Conservation (phyloP, 768 basidiomycete genomes). For the Strobilomyces dryophilus region DNA sequence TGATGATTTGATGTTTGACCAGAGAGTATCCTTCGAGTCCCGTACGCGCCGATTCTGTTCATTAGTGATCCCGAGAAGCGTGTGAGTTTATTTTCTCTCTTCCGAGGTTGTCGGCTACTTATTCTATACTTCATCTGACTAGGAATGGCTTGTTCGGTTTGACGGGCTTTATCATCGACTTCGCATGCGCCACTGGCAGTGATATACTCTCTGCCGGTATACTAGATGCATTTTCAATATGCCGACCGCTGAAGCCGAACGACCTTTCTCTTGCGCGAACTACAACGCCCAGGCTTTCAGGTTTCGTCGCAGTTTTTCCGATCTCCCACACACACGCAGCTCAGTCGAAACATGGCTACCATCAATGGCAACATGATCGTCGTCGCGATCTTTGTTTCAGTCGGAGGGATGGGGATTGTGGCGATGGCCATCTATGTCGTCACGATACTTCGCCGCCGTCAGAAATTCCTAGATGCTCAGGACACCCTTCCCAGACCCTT, state of each 20-base stretch:
- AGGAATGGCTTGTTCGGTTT: conserved; percentile 38
- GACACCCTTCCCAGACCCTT: conserved; percentile 28
- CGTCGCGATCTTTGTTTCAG: conserved; percentile 20
- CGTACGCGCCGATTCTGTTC: neutral
- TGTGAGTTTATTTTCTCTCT: conserved; percentile 32
- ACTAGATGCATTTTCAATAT: conserved; percentile 6
- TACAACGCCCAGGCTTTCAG: neutral
- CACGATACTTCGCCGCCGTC: conserved; percentile 16
- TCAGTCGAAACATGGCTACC: neutral
- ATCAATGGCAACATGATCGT: conserved; percentile 2
- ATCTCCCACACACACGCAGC: conserved; percentile 6
- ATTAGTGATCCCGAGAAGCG: conserved; percentile 38
- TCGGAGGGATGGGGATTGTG: conserved; percentile 19
- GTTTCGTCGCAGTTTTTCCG: neutral
- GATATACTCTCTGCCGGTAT: conserved; percentile 1
- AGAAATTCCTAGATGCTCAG: conserved; percentile 13
- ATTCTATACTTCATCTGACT: neutral
- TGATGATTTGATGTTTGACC: neutral
- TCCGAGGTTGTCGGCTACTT: neutral
- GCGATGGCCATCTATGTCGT: conserved; percentile 11
- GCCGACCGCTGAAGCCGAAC: conserved; percentile 2
- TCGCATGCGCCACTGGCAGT: neutral
- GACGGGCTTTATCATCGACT: conserved; percentile 1
- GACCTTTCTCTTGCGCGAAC: neutral
- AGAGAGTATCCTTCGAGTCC: neutral